These are phyloP conservation scores for Penicillium verhagenii DNA, from an alignment of 495 filamentous ascomycete genomes.

Conservation along the genomic window DNA sequence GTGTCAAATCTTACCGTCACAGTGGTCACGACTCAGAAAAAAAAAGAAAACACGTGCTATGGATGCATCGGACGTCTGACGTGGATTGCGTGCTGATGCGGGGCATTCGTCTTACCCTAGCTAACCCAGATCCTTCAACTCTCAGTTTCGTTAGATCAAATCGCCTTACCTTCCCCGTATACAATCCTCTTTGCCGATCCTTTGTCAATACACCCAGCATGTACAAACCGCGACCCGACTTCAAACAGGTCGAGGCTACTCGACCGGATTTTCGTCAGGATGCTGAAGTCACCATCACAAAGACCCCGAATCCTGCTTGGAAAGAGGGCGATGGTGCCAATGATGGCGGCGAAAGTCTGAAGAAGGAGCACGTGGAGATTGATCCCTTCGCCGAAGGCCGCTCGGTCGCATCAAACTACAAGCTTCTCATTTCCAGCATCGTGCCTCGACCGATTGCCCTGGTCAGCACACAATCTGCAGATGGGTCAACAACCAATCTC, in stretches of 20 bases:
- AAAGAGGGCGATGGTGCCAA: constrained; percentile 74
- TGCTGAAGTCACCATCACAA: constrained; percentile 57
- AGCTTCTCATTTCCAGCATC: constrained; percentile 84
- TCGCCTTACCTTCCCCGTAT: not conserved
- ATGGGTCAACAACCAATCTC: constrained; percentile 67
- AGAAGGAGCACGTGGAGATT: constrained; percentile 70
- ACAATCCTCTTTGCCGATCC: constrained; percentile 2
- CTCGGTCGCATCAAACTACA: constrained; percentile 75
- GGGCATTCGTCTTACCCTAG: not conserved
- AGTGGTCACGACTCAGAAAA: constrained; percentile 1
- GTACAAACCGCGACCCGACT: constrained; percentile 54
- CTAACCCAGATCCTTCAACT: constrained; percentile 3
- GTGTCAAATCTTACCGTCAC: constrained; percentile 5
- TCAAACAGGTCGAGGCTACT: constrained; percentile 71
- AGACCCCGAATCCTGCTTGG: constrained; percentile 76
- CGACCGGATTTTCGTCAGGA: constrained; percentile 62
- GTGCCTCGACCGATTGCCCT: constrained; percentile 78
- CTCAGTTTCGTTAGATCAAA: not conserved
- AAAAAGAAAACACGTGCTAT: not conserved
- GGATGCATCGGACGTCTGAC: not conserved
- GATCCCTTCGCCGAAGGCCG: constrained; percentile 76
- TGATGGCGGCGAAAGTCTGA: constrained; percentile 51
- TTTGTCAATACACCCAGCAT: constrained; percentile 27
- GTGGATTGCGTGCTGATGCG: not conserved
- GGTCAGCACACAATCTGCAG: constrained; percentile 56